Evolutionary conservation across 164 flowering plant genomes (phyloP).

Genomic region (Vitis cinerea): DNA sequence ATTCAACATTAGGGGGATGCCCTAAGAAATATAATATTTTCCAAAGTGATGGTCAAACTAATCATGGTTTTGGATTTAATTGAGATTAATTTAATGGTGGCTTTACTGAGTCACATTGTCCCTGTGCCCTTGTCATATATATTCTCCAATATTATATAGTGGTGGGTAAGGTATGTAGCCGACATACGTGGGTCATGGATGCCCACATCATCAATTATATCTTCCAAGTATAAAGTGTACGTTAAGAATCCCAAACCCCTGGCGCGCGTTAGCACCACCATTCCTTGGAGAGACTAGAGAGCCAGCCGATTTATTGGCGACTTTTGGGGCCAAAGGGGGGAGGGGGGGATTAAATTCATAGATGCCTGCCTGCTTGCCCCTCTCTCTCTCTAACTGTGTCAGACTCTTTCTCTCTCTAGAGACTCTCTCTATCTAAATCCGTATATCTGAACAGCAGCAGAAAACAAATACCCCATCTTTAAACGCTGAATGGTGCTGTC

Average conservation of each 20-base stretch:
- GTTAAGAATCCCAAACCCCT: conserved; percentile 4
- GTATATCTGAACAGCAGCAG: conserved; percentile 14
- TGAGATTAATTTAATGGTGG: not conserved
- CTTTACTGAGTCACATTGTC: conserved; percentile 1
- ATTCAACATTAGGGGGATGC: too few species aligned
- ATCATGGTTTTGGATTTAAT: conserved; percentile 10
- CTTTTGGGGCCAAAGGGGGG: not conserved
- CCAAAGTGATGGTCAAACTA: conserved; percentile 19
- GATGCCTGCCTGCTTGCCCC: conserved; percentile 3
- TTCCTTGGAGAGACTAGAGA: too few species aligned
- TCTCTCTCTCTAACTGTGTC: not conserved
- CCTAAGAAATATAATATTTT: not conserved
- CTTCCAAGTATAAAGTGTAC: not conserved
- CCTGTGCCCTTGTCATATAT: not conserved
- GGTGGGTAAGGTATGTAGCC: conserved; percentile 28
- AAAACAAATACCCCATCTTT: conserved; percentile 31
- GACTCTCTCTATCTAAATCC: conserved; percentile 5
- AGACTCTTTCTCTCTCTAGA: conserved; percentile 9
- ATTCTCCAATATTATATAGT: conserved; percentile 1
- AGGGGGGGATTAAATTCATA: not conserved
- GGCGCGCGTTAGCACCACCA: not conserved
- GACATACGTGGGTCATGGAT: conserved; percentile 15
- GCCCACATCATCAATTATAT: conserved; percentile 10
- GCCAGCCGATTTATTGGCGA: conserved; percentile 7
- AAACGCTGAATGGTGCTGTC: conserved; percentile 45